These are phyloP conservation scores for Lactarius hatsudake DNA, from an alignment of 768 basidiomycete genomes.

Conservation along the genomic window DNA sequence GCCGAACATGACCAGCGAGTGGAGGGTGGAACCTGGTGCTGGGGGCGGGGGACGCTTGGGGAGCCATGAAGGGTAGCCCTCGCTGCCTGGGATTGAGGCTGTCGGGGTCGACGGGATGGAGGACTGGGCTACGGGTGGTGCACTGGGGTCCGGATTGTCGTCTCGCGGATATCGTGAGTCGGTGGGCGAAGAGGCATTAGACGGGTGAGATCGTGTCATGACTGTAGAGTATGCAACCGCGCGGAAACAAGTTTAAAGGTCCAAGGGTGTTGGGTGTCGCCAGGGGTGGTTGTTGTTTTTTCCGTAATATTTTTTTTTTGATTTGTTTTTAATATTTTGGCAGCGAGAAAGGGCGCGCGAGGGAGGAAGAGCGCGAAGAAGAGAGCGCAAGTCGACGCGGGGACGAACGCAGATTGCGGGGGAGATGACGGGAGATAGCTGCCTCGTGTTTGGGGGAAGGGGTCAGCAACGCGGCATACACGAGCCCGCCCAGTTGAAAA, in stretches of 20 bases:
- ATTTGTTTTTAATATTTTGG: constrained; percentile 14
- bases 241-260: background rate
- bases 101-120: background rate
- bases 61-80: constrained; percentile 84
- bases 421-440: background rate
- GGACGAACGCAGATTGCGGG: background rate
- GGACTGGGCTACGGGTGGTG: background rate
- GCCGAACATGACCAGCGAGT: constrained; percentile 43
- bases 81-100: constrained; percentile 30
- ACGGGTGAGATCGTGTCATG: constrained; percentile 18
- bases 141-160: background rate
- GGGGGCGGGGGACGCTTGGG: constrained; percentile 76
- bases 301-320: background rate
- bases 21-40: constrained; percentile 67
- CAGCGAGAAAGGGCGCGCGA: background rate
- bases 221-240: constrained; percentile 7
- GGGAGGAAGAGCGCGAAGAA: constrained; percentile 4
- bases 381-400: background rate
- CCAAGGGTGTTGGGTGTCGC: background rate
- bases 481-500: background rate
- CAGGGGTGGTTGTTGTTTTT: background rate
- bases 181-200: constrained; percentile 15
- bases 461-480: constrained; percentile 1
- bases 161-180: background rate
- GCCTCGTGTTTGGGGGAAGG: constrained; percentile 19